Evolutionary conservation across 2,329 filamentous ascomycete species (phyloP), one percentile per base, ranked within the genome.

Genomic region (Microcyclospora tardicrescens): DNA sequence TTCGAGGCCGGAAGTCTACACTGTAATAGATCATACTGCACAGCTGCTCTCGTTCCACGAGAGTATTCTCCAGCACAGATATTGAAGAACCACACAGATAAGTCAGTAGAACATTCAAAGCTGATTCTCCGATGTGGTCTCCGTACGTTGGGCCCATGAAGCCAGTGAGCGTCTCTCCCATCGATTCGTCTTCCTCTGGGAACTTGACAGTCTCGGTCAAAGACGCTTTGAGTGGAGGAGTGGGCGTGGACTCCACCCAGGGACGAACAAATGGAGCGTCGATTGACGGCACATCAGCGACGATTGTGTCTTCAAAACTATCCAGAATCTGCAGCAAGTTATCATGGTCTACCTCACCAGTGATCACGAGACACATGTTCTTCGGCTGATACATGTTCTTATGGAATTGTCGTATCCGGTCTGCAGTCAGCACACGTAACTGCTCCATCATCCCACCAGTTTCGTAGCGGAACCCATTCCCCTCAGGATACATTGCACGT

Each of bases 391-490:
- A 98, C 89, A 98, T 96, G 47, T 87, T 83, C 45, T 79, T 79
- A 60, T 98, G 91, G 54, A 96, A 98, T 42, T 80, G 77, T n/a
- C 91, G 79, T 48, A 98, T 98, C 30, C 86, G 79, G 37, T 95
- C 82, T 2, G 86, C 78, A 0, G 85, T 91, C 34, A 98, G 66
- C 2, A 86, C 77, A 32, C 91, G 79, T 36, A 98, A 70, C 28
- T 86, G 81, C 52, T 94, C 84, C 67, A 93, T 93, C 80, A 95
- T 85, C 11, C 91, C 91, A 10, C 91, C 91, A n/a, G 91, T 98
- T 63, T 98, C 91, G 51, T 95, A 96, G 42, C 89, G 79, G 57
- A 95, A 98, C 2, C 91, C 91, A 39, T 93, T 77, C 34, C 84
- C 81, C 58, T 91, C 77, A 0, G 87, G 87, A 52, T 96, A 98